Evolutionary conservation across 805 yeast genomes (phyloP).

Genomic region (Sungouiozyma ichnusensis): DNA sequence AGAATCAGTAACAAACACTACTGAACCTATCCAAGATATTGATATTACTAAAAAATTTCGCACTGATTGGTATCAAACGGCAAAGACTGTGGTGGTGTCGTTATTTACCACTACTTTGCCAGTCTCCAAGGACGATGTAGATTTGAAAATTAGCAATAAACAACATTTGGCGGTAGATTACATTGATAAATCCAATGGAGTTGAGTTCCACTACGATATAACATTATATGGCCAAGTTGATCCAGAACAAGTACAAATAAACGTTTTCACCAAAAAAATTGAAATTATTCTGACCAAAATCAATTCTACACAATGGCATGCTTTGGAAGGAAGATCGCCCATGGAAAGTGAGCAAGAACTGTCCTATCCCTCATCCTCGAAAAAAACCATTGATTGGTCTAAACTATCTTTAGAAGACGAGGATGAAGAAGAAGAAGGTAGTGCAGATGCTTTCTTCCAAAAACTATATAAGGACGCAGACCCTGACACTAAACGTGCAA

Average conservation of each 20-base stretch:
- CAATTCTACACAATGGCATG: constrained; percentile 40
- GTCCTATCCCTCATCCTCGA: constrained; percentile 54
- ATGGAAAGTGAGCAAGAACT: constrained; percentile 2
- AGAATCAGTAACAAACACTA: not conserved
- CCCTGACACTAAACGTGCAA: constrained; percentile 81
- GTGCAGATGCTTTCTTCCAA: constrained; percentile 62
- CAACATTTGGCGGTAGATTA: constrained; percentile 22
- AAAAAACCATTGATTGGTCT: constrained; percentile 62
- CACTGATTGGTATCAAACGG: constrained; percentile 69
- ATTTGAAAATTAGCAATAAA: constrained; percentile 33
- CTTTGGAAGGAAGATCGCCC: constrained; percentile 26
- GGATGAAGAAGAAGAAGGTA: constrained; percentile 37
- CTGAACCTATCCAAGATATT: not conserved
- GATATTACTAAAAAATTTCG: constrained; percentile 23
- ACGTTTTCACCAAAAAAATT: constrained; percentile 60
- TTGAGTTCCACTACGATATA: constrained; percentile 49
- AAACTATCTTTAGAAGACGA: constrained; percentile 37
- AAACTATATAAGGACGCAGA: constrained; percentile 68
- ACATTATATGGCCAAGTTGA: constrained; percentile 45
- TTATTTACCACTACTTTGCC: constrained; percentile 62
- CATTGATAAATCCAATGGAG: constrained; percentile 22
- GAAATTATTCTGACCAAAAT: constrained; percentile 54
- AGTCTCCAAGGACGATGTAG: constrained; percentile 27
- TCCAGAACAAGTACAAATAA: constrained; percentile 34
- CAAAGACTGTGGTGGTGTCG: constrained; percentile 47